A percentile compares a stretch with the other conserved stretches of the same genome.
phyloP scores from a whole-genome alignment of 1,284 basidiomycete genomes.

The Heterobasidion occidentale region DNA sequence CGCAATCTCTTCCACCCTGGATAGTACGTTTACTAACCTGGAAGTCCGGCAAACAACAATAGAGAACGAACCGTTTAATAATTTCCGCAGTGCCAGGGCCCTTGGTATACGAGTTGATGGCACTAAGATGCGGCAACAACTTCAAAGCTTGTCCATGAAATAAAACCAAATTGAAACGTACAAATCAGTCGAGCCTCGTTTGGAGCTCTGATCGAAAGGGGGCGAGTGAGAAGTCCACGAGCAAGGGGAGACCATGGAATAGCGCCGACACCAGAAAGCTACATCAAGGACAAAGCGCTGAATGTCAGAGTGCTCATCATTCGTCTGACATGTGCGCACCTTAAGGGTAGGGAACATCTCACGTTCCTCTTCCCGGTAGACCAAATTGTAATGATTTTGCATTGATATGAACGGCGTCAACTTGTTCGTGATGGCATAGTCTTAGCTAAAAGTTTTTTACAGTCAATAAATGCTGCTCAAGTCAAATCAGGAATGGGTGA shows the following conservation, averaged over 20 bases:
- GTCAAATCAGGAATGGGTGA: constrained; percentile 7
- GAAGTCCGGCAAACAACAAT: background rate
- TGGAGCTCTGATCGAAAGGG: background rate
- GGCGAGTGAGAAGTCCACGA: background rate
- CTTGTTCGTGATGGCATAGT: constrained; percentile 7
- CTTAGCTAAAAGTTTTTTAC: background rate
- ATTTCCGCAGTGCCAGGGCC: constrained; percentile 11
- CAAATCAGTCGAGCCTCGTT: constrained; percentile 5
- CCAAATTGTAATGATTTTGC: constrained; percentile 8
- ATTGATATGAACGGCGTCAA: constrained; percentile 8
- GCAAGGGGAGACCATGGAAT: constrained; percentile 3
- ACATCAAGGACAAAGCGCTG: background rate
- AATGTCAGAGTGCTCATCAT: background rate
- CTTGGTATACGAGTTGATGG: background rate
- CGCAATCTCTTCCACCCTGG: constrained; percentile 34
- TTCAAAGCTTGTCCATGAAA: background rate
- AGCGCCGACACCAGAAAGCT: constrained; percentile 1
- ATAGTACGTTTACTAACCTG: constrained; percentile 1
- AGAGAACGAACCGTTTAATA: constrained; percentile 17
- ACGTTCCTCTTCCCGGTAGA: constrained; percentile 9
- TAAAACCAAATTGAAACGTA: background rate
- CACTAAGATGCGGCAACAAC: background rate
- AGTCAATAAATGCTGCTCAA: background rate
- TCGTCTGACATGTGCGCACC: background rate
- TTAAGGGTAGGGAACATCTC: constrained; percentile 9